Base-by-base conservation (phyloP, 108 stramenopile species). In the Cyclostephanos tholiformis region DNA sequence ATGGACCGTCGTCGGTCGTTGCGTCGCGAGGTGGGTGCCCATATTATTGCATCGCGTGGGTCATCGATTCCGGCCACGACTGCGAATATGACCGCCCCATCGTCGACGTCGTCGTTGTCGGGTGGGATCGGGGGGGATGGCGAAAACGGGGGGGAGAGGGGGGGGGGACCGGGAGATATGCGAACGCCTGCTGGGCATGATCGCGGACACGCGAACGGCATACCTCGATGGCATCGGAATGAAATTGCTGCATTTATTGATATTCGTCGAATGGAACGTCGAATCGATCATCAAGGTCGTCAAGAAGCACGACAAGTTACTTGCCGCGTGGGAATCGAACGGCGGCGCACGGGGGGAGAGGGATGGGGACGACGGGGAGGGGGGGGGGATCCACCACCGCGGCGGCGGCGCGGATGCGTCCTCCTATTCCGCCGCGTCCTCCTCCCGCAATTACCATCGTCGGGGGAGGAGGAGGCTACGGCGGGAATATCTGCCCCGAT, bases 291-390 rank as follows among this genome's bases (percentile, higher is more conserved):
- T 88, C 9, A 94, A 94, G 63, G 89, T 94, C 20, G 71, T 94
- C 17, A 94, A 94, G 71, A 94, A 94, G 71, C 93, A 94, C 71
- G 90, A 94, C 72, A 94, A 94, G 75, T 38, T 67, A 55, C 30
- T 70, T 29, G 60, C 53, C 41, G 22, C 57, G 63, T 56, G 71
- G 76, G 75, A 64, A 65, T 51, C 23, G 41, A 64, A 60, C 29
- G 4, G 50, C 23, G 32, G 49, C 22, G 16, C 71, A 23, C 38
- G 41, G 26, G 29, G 27, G 36, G 14, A 22, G 20, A 46, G 60
- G 26, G 62, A 53, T 39, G 29, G 52, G 30, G 19, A 43, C 38
- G n/a, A n/a, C n/a, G n/a, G n/a, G n/a, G n/a, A n/a, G n/a, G n/a
- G n/a, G n/a, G n/a, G n/a, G n/a, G n/a, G n/a, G n/a, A n/a, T n/a